phyloP scores from a whole-genome alignment of 176 grass and related monocot species.

The Pharus latifolius region DNA sequence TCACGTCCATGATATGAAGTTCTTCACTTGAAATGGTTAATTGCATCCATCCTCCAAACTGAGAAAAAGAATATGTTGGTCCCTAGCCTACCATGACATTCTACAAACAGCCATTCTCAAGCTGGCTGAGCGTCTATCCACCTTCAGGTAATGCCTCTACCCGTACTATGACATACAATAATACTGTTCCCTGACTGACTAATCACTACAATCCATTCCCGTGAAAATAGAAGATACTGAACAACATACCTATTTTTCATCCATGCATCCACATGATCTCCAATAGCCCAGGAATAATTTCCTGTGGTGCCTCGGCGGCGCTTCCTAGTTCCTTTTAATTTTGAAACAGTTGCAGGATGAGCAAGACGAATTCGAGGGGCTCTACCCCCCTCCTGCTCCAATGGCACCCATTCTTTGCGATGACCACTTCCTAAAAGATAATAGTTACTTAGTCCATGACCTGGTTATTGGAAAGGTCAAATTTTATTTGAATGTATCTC shows the following conservation, averaged over 20 bases:
- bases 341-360: constrained; percentile 46
- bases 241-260: constrained; percentile 62
- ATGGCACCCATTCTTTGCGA: constrained; percentile 50
- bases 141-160: too few species aligned
- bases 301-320: constrained; percentile 56
- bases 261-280: constrained; percentile 84
- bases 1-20: too few species aligned
- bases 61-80: background rate
- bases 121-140: background rate
- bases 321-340: constrained; percentile 81
- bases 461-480: background rate
- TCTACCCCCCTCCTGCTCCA: constrained; percentile 45
- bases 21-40: too few species aligned
- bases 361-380: constrained; percentile 60
- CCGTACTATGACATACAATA: background rate
- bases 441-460: constrained; percentile 16
- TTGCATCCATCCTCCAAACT: background rate
- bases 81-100: background rate
- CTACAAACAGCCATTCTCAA: background rate
- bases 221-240: background rate
- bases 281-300: constrained; percentile 59
- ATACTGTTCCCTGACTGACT: background rate
- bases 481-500: background rate
- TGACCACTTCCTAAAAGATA: constrained; percentile 47
- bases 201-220: background rate